phyloP scores from a whole-genome alignment of 2,329 filamentous ascomycete genomes.

The Neonectria coccinea region DNA sequence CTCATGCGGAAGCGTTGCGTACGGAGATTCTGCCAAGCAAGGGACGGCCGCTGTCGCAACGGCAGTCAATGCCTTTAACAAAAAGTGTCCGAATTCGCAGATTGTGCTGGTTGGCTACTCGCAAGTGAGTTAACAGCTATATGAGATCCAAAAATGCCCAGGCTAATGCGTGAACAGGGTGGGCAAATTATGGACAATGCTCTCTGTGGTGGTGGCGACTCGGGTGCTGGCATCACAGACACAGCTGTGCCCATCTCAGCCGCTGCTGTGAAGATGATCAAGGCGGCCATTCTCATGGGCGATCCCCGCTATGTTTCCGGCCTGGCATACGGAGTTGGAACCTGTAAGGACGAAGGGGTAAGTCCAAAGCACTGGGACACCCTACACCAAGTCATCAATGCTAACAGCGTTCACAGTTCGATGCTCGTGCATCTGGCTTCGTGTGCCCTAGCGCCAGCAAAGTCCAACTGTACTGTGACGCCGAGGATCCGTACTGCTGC shows the following conservation, averaged over 20 bases:
- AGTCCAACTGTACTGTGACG: conserved; percentile 75
- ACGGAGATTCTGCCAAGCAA: conserved; percentile 68
- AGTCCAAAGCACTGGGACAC: conserved; percentile 42
- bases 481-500: conserved; percentile 74
- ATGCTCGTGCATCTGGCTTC: conserved; percentile 68
- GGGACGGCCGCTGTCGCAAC: conserved; percentile 69
- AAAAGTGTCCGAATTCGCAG: conserved; percentile 66
- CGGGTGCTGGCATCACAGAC: conserved; percentile 57
- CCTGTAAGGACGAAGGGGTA: conserved; percentile 68
- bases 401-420: conserved; percentile 60
- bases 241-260: conserved; percentile 58
- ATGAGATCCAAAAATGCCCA: rapidly evolving
- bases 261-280: conserved; percentile 65
- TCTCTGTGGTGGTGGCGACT: conserved; percentile 69
- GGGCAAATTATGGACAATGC: conserved; percentile 74
- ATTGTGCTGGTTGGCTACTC: conserved; percentile 73
- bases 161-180: conserved; percentile 54
- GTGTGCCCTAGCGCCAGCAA: conserved; percentile 64
- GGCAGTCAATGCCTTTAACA: conserved; percentile 69
- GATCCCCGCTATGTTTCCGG: conserved; percentile 69
- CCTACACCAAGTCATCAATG: not conserved
- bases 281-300: conserved; percentile 74
- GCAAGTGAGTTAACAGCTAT: conserved; percentile 55
- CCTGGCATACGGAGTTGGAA: conserved; percentile 70
- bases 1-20: conserved; percentile 69